Percentiles rank a stretch among this genome's conserved stretches.
These are phyloP conservation scores for Sporothrix protearum DNA, from an alignment of 2,329 filamentous ascomycete species.

Conservation along the genomic window DNA sequence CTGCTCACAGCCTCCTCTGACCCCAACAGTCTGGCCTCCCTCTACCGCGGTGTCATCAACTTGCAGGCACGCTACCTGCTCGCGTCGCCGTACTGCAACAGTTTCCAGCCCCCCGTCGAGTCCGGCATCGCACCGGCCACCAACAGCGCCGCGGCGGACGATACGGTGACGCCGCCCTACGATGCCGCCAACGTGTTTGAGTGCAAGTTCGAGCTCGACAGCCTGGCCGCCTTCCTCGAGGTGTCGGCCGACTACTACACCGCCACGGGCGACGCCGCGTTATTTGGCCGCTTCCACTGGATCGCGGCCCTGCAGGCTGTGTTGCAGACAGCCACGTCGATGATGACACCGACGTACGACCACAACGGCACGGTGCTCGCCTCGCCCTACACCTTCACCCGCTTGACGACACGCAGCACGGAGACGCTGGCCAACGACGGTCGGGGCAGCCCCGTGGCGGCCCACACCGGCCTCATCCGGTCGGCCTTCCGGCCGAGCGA, in stretches of 20 bases:
- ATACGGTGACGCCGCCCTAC: constrained; percentile 60
- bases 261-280: constrained; percentile 66
- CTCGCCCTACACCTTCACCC: constrained; percentile 71
- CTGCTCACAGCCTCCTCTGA: constrained; percentile 52
- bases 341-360: constrained; percentile 72
- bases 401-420: constrained; percentile 67
- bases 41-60: constrained; percentile 73
- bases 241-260: constrained; percentile 77
- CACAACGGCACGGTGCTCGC: constrained; percentile 53
- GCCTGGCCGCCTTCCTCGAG: constrained; percentile 79
- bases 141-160: constrained; percentile 59
- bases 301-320: constrained; percentile 67
- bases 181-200: constrained; percentile 75
- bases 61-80: constrained; percentile 69
- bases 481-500: constrained; percentile 89
- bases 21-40: constrained; percentile 59
- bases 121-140: constrained; percentile 58
- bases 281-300: constrained; percentile 73
- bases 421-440: constrained; percentile 78
- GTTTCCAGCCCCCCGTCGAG: constrained; percentile 83
- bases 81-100: constrained; percentile 80
- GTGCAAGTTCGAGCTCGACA: constrained; percentile 95
- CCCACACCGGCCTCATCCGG: constrained; percentile 75
- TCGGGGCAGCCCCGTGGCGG: constrained; percentile 73
- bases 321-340: constrained; percentile 63